Conservation (phyloP, 2,329 filamentous ascomycete genomes). For the Chlorencoelia australis region DNA sequence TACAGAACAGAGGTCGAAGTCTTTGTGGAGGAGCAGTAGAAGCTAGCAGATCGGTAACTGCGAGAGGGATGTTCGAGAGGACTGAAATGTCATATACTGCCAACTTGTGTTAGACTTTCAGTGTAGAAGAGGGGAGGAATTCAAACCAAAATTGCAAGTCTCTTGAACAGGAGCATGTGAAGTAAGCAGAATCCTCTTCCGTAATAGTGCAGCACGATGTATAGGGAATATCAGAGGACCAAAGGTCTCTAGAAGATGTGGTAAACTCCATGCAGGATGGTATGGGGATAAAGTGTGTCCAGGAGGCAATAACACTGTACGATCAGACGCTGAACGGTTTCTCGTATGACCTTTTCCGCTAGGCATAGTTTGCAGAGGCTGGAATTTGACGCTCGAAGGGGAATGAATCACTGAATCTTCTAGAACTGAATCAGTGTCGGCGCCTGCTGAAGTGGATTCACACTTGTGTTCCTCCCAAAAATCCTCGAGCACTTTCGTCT, state of each 20-base stretch:
- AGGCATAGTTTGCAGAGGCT: slow-evolving; percentile 25
- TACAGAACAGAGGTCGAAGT: slow-evolving; percentile 76
- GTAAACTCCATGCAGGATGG: slow-evolving; percentile 80
- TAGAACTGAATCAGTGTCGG: slow-evolving; percentile 21
- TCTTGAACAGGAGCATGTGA: slow-evolving; percentile 77
- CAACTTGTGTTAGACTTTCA: slow-evolving; percentile 5
- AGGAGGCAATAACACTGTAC: slow-evolving; percentile 44
- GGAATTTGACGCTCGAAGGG: slow-evolving; percentile 36
- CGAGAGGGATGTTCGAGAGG: slow-evolving; percentile 74
- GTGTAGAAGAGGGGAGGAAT: not conserved
- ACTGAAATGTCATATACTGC: slow-evolving; percentile 94
- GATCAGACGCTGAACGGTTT: slow-evolving; percentile 53
- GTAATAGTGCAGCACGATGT: slow-evolving; percentile 73
- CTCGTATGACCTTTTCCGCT: slow-evolving; percentile 37
- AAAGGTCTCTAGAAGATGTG: slow-evolving; percentile 68
- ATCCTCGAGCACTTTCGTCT: slow-evolving; percentile 56
- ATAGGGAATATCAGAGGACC: slow-evolving; percentile 89
- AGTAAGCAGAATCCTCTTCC: slow-evolving; percentile 81
- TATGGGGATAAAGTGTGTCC: slow-evolving; percentile 62
- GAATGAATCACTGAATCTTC: slow-evolving; percentile 25
- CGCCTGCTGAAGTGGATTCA: slow-evolving; percentile 13
- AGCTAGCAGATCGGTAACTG: slow-evolving; percentile 60
- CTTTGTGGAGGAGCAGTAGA: slow-evolving; percentile 50
- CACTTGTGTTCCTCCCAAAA: slow-evolving; percentile 65
- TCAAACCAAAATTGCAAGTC: slow-evolving; percentile 77